Conservation (phyloP, 768 basidiomycete genomes). For the Strobilomyces echinocephalus region DNA sequence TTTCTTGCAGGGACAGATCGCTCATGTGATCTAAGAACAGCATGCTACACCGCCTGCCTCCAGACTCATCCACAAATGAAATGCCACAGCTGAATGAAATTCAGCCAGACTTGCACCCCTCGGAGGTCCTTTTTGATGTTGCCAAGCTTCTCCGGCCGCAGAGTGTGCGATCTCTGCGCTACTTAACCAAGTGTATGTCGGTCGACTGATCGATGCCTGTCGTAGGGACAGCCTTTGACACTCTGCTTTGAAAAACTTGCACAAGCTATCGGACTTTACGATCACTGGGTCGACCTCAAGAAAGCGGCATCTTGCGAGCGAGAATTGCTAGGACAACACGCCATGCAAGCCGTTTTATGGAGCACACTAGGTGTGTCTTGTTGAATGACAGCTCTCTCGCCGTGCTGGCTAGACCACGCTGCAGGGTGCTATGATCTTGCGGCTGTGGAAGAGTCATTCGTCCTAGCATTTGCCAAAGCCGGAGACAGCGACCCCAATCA, state of each 20-base stretch:
- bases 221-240: slow-evolving; percentile 64
- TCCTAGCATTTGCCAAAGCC: slow-evolving; percentile 58
- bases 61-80: slow-evolving; percentile 31
- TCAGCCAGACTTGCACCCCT: slow-evolving; percentile 69
- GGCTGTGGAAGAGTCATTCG: slow-evolving; percentile 61
- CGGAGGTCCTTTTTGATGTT: slow-evolving; percentile 73
- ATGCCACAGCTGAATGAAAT: slow-evolving; percentile 63
- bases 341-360: slow-evolving; percentile 74
- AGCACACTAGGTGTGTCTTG: slow-evolving; percentile 51
- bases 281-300: slow-evolving; percentile 65
- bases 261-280: slow-evolving; percentile 63
- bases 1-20: slow-evolving; percentile 10
- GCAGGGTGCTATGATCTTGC: slow-evolving; percentile 66
- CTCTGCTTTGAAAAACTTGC: slow-evolving; percentile 65
- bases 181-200: neutral
- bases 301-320: slow-evolving; percentile 43
- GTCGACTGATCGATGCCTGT: slow-evolving; percentile 9
- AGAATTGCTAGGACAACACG: slow-evolving; percentile 70
- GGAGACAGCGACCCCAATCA: slow-evolving; percentile 59
- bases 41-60: slow-evolving; percentile 67
- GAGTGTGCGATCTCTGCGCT: slow-evolving; percentile 40
- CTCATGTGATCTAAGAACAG: slow-evolving; percentile 34
- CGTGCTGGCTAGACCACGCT: slow-evolving; percentile 7
- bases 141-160: slow-evolving; percentile 67
- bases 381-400: neutral